Conservation (phyloP, 352 stramenopile species). For the Lagenidium sp. region DNA sequence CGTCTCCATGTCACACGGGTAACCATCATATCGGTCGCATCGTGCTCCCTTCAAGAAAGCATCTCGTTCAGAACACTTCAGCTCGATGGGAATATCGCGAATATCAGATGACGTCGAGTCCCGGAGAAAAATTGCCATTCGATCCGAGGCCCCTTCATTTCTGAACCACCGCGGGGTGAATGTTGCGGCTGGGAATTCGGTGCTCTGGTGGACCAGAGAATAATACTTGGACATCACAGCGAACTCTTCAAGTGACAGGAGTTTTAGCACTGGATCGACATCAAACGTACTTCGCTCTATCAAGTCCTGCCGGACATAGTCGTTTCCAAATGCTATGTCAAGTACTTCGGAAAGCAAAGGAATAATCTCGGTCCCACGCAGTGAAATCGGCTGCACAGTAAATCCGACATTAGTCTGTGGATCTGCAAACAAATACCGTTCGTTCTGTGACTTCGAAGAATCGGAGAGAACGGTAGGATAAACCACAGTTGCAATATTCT, state of each 20-base stretch:
- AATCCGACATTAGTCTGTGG: no score
- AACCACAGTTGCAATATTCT: slow-evolving; percentile 28
- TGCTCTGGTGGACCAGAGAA: slow-evolving; percentile 26
- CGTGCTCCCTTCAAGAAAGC: slow-evolving; percentile 17
- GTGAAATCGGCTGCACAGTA: neutral
- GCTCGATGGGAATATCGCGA: slow-evolving; percentile 14
- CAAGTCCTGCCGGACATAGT: slow-evolving; percentile 18
- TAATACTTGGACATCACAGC: slow-evolving; percentile 25
- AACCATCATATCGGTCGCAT: slow-evolving; percentile 18
- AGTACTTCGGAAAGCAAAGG: slow-evolving; percentile 20
- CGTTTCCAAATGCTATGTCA: slow-evolving; percentile 13
- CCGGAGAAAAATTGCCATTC: slow-evolving; percentile 19
- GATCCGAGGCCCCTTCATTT: neutral
- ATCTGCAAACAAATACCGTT: no score
- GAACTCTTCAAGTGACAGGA: slow-evolving; percentile 25
- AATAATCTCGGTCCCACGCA: slow-evolving; percentile 13
- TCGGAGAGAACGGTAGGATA: slow-evolving; percentile 24
- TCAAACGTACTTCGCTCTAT: slow-evolving; percentile 19
- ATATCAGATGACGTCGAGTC: neutral
- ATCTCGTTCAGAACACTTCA: slow-evolving; percentile 17
- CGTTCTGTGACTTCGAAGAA: slow-evolving; percentile 3
- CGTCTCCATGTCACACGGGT: slow-evolving; percentile 18
- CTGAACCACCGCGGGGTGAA: slow-evolving; percentile 22
- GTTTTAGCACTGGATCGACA: slow-evolving; percentile 22
- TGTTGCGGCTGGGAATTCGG: slow-evolving; percentile 20